Evolutionary conservation across 2,329 filamentous ascomycete species (phyloP).

Genomic region (Alternaria ethzedia): DNA sequence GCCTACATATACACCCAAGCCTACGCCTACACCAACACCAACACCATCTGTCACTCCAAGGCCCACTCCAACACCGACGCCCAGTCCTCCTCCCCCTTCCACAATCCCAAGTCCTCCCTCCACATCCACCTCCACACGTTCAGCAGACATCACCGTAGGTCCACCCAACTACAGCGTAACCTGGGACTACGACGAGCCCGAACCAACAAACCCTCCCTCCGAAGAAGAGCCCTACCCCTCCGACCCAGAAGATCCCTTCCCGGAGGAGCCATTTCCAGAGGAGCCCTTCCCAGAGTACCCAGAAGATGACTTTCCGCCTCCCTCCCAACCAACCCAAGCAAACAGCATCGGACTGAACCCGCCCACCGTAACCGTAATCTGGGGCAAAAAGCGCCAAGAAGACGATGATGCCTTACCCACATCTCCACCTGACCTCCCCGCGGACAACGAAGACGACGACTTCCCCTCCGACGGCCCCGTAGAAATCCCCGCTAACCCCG

Average conservation of each 20-base stretch:
- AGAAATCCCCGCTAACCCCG: neutral
- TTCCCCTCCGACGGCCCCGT: neutral
- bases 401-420: conserved; percentile 5
- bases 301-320: conserved; percentile 7
- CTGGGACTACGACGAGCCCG: conserved; percentile 5
- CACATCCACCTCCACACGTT: conserved; percentile 3
- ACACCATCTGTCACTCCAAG: neutral
- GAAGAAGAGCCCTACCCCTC: conserved; percentile 11
- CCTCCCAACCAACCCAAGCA: conserved; percentile 11
- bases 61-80: neutral
- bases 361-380: conserved; percentile 16
- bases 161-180: conserved; percentile 14
- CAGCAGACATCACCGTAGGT: conserved; percentile 17
- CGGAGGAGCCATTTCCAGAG: conserved; percentile 11
- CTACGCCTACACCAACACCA: conserved; percentile 7
- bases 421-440: conserved; percentile 1
- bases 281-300: conserved; percentile 3
- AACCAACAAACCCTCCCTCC: neutral
- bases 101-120: neutral
- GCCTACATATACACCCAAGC: conserved; percentile 7
- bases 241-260: conserved; percentile 17
- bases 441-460: conserved; percentile 16
- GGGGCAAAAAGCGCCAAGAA: conserved; percentile 21
- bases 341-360: conserved; percentile 18
- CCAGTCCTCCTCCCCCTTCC: neutral